Evolutionary conservation across 2,329 filamentous ascomycete genomes (phyloP).

Genomic region (Fusarium sp.): DNA sequence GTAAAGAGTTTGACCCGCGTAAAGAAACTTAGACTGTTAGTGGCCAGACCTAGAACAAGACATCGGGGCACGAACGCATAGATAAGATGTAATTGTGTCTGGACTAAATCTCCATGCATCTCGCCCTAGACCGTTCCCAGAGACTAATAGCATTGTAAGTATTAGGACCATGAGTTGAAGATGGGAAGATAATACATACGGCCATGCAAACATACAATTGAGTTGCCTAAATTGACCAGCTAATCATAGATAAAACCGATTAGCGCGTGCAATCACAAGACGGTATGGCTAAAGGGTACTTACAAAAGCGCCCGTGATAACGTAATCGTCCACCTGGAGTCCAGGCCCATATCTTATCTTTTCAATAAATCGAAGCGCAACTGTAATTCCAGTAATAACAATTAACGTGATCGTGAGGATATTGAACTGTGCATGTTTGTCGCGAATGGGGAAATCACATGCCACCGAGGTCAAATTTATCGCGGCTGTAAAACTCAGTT

Average conservation of each 20-base stretch:
- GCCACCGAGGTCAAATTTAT: not conserved
- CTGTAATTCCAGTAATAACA: not conserved
- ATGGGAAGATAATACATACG: not conserved
- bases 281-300: not conserved
- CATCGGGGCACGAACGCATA: not conserved
- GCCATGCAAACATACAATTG: not conserved
- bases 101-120: conserved; percentile 9
- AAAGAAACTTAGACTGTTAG: conserved; percentile 2
- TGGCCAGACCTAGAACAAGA: rapidly evolving
- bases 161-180: rapidly evolving
- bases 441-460: conserved; percentile 1
- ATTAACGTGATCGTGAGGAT: not conserved
- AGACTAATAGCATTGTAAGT: not conserved
- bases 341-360: not conserved
- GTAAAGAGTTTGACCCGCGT: conserved; percentile 13
- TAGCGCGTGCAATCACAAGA: not conserved
- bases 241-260: not conserved
- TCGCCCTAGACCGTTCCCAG: not conserved
- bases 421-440: not conserved
- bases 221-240: not conserved
- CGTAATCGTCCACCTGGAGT: not conserved
- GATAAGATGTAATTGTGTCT: not conserved
- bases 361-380: not conserved
- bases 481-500: not conserved
- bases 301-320: not conserved